Evolutionary conservation across 2,329 filamentous ascomycete species (phyloP).

Genomic region (Dothistroma pini): DNA sequence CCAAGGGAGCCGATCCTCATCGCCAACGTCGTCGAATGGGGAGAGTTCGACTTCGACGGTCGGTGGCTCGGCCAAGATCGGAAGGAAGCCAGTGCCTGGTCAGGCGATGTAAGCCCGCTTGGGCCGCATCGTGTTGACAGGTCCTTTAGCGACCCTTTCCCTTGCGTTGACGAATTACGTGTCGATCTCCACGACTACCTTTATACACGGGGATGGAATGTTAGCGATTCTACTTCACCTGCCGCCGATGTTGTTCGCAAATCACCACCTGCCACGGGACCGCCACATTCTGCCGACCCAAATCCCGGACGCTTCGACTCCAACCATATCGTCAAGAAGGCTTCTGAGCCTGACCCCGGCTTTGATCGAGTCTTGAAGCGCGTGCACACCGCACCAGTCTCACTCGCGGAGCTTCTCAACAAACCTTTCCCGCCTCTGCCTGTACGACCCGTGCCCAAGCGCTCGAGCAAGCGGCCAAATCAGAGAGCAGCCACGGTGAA

Average conservation of each 20-base stretch:
- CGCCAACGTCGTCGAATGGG: conserved; percentile 14
- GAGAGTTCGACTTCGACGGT: conserved; percentile 14
- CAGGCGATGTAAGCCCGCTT: conserved; percentile 38
- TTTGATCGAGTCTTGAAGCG: background rate
- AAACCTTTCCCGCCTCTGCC: background rate
- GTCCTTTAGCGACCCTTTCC: conserved; percentile 18
- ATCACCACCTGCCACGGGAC: conserved; percentile 7
- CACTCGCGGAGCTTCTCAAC: background rate
- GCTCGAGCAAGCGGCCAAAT: background rate
- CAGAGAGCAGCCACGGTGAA: background rate
- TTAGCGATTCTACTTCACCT: conserved; percentile 17
- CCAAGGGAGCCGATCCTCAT: conserved; percentile 15
- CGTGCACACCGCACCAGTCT: background rate
- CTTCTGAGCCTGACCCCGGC: background rate
- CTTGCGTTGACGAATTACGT: conserved; percentile 25
- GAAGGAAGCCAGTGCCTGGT: conserved; percentile 47
- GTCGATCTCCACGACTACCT: conserved; percentile 21
- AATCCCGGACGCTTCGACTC: background rate
- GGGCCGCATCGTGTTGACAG: conserved; percentile 10
- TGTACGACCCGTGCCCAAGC: conserved; percentile 1
- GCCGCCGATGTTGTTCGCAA: conserved; percentile 13
- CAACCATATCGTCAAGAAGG: background rate
- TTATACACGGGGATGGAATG: conserved; percentile 16
- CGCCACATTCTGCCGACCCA: conserved; percentile 1
- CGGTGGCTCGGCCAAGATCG: conserved; percentile 30